A percentile compares a stretch with the other conserved stretches of the same genome.
Evolutionary conservation across 139 green algal genomes (phyloP).

Genomic region (Chlorella ohadii): DNA sequence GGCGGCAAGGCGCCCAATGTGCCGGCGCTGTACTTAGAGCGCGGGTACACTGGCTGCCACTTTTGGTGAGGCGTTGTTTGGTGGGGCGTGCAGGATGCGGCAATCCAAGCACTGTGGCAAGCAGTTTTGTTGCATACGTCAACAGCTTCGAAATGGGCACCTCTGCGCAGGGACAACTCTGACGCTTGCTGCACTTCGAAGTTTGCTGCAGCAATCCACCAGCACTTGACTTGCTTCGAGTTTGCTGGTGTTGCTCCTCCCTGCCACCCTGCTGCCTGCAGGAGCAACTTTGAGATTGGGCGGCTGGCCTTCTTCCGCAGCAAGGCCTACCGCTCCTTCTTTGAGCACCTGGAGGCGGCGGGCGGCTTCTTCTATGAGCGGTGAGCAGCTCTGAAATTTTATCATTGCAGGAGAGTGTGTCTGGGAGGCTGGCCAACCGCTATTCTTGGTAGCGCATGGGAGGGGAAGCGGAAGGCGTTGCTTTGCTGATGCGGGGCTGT

Average conservation of each 20-base stretch:
- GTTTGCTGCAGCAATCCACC: too few species aligned
- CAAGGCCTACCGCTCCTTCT: constrained; percentile 36
- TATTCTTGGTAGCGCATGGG: background rate
- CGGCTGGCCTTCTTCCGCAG: constrained; percentile 43
- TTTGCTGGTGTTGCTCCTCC: too few species aligned
- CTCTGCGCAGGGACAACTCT: too few species aligned
- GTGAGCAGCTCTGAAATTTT: background rate
- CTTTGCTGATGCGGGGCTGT: background rate
- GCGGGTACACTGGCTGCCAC: constrained; percentile 43
- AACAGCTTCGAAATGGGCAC: too few species aligned
- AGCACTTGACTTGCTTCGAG: too few species aligned
- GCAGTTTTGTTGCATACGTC: too few species aligned
- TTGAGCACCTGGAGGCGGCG: constrained; percentile 32
- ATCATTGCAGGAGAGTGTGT: too few species aligned
- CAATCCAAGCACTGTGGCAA: too few species aligned
- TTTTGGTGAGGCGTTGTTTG: constrained; percentile 52
- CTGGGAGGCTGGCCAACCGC: too few species aligned
- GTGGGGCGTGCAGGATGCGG: too few species aligned
- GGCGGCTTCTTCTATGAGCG: constrained; percentile 53
- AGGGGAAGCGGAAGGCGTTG: background rate
- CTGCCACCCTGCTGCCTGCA: background rate
- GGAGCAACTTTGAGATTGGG: constrained; percentile 52
- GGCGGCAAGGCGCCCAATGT: background rate
- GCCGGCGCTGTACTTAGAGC: background rate
- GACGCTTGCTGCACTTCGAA: background rate